Percentiles rank a stretch among this genome's conserved stretches.
These are phyloP conservation scores for Huntiella savannae DNA, from an alignment of 2,329 filamentous ascomycete genomes.

Conservation along the genomic window DNA sequence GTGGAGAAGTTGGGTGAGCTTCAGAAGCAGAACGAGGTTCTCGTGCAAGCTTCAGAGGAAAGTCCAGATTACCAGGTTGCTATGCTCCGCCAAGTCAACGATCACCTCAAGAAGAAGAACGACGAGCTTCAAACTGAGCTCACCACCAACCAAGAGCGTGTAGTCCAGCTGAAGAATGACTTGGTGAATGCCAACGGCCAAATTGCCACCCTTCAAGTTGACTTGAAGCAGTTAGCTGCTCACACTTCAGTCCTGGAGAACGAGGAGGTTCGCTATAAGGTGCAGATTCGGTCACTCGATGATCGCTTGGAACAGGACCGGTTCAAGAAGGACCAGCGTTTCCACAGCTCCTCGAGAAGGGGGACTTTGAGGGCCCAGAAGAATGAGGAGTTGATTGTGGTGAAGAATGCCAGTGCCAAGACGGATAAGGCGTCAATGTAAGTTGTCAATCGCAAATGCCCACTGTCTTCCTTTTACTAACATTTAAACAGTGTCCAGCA, in stretches of 20 bases:
- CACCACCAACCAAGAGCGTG: not conserved
- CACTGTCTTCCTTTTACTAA: constrained; percentile 2
- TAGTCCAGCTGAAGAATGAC: constrained; percentile 4
- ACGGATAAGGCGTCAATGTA: constrained; percentile 8
- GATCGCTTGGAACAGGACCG: constrained; percentile 6
- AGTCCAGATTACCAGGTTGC: constrained; percentile 5
- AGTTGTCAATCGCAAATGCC: constrained; percentile 10
- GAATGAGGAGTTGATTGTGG: constrained; percentile 9
- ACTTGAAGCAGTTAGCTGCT: constrained; percentile 5
- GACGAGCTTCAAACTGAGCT: constrained; percentile 2
- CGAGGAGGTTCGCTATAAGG: constrained; percentile 9
- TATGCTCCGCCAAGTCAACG: constrained; percentile 6
- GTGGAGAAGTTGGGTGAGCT: constrained; percentile 1
- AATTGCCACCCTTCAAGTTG: constrained; percentile 1
- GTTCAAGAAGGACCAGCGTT: constrained; percentile 4
- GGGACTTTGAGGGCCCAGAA: not conserved
- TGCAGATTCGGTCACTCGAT: constrained; percentile 9
- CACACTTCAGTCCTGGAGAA: constrained; percentile 5
- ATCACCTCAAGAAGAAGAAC: not conserved
- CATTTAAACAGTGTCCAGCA: constrained; percentile 3
- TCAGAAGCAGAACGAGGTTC: not conserved
- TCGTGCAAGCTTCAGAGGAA: constrained; percentile 2
- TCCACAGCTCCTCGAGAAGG: constrained; percentile 2
- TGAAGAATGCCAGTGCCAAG: constrained; percentile 1
- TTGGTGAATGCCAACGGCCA: constrained; percentile 6